Evolutionary conservation across 805 yeast species (phyloP).

Genomic region (Cyberlindnera xylosilytica): DNA sequence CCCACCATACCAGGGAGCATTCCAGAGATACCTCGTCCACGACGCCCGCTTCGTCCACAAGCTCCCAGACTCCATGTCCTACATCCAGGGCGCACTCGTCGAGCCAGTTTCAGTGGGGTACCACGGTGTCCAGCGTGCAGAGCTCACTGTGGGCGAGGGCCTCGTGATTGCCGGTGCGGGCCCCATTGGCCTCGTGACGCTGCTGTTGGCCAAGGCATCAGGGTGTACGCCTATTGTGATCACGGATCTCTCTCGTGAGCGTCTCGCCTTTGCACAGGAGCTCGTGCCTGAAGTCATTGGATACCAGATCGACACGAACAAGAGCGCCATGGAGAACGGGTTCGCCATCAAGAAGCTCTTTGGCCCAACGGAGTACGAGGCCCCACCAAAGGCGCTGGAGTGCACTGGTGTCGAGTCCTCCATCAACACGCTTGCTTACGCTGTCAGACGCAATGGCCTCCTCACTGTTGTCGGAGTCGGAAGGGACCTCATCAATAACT

Average conservation of each 20-base stretch:
- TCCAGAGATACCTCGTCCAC: constrained; percentile 36
- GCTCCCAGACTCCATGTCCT: constrained; percentile 41
- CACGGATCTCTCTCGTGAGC: constrained; percentile 43
- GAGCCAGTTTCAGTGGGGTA: constrained; percentile 55
- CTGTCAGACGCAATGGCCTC: constrained; percentile 45
- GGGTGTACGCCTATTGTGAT: constrained; percentile 53
- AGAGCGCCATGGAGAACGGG: constrained; percentile 37
- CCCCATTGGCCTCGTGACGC: constrained; percentile 53
- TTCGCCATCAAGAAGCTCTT: constrained; percentile 33
- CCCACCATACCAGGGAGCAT: constrained; percentile 36
- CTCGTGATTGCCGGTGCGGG: constrained; percentile 53
- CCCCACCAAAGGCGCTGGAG: constrained; percentile 45
- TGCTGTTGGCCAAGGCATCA: constrained; percentile 46
- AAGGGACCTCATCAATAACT: constrained; percentile 38
- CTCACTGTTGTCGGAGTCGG: constrained; percentile 53
- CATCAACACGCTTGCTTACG: constrained; percentile 44
- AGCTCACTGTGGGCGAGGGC: constrained; percentile 46
- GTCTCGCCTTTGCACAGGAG: constrained; percentile 45
- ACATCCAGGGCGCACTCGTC: constrained; percentile 51
- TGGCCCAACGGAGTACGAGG: constrained; percentile 34
- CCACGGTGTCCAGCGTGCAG: constrained; percentile 48
- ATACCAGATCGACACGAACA: constrained; percentile 36
- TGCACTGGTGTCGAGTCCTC: constrained; percentile 54
- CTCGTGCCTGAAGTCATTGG: constrained; percentile 46
- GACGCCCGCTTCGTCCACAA: constrained; percentile 33